Base-by-base conservation (phyloP, 2,329 filamentous ascomycete genomes). In the Alternaria gaisen region DNA sequence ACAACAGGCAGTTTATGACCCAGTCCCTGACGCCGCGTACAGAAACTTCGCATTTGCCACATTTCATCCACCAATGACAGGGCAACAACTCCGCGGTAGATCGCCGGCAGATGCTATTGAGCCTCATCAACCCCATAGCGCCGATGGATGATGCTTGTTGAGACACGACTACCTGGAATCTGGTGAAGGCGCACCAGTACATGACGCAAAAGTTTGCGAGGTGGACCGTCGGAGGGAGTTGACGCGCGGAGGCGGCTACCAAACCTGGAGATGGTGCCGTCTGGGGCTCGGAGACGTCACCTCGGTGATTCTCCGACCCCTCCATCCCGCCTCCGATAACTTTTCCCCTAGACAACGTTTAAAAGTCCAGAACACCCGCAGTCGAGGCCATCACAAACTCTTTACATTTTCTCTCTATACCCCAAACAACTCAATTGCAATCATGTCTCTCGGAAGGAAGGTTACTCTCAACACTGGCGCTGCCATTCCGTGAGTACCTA, bases 401-500 rank as follows among this genome's bases (percentile, higher is more conserved):
- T 43, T 54, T 50, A 47, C 51, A 28, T 54, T 18, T 44, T 46
- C 32, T 53, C 44, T 42, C 34, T 22, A 58, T 55, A 61, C 56
- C 56, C 56, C 46, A 47, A 38, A 34, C 32, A 36, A 34, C 48
- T 16, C 38, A 40, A 58, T 46, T 50, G 54, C 56, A 56, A 72
- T 28, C 46, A 73, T 73, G 71, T 73, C 71, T 71, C 64, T 71
- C 58, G 75, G 70, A 54, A 70, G 76, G 67, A 80, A 74, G 47
- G 85, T 82, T 74, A 83, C 81, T 52, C 84, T 87, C 68, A 86
- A 87, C 73, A 90, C 88, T 54, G 91, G 91, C 59, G 89, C 86
- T 78, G 88, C 91, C 80, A 94, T 95, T 66, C 90, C 90, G 88
- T 74, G 79, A 93, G 71, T 91, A 90, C 62, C 83, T 44, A 91